These are phyloP conservation scores for Phialemoniopsis sp. DNA, from an alignment of 2,329 filamentous ascomycete species.

Conservation along the genomic window DNA sequence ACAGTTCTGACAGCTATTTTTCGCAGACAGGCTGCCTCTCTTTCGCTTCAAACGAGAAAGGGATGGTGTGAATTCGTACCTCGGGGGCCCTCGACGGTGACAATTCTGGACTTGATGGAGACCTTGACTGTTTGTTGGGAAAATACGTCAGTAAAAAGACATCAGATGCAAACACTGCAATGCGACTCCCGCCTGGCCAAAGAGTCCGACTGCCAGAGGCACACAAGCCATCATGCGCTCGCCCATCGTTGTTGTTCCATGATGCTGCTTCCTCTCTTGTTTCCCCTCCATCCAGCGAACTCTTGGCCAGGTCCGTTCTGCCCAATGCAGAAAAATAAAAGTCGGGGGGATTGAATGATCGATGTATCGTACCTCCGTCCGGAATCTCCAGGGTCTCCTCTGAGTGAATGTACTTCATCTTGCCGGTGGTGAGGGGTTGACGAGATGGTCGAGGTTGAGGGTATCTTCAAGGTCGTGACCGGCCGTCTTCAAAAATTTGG, in stretches of 20 bases:
- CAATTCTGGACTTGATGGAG: constrained; percentile 91
- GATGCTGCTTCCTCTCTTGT: no score
- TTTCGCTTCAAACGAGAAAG: background rate
- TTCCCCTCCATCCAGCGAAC: background rate
- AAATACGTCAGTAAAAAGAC: constrained; percentile 24
- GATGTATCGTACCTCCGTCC: constrained; percentile 75
- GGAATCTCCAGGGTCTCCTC: constrained; percentile 93
- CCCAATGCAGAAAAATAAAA: constrained; percentile 2
- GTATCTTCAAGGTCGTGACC: constrained; percentile 3
- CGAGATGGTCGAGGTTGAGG: constrained; percentile 6
- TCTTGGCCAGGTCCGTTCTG: constrained; percentile 6
- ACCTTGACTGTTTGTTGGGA: constrained; percentile 74
- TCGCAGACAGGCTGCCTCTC: background rate
- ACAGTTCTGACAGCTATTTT: background rate
- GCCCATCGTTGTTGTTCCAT: no score
- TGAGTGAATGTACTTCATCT: constrained; percentile 99
- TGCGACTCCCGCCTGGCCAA: no score
- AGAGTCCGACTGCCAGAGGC: no score
- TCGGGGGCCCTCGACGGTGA: constrained; percentile 96
- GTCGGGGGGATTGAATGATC: constrained; percentile 11
- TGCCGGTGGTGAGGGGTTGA: constrained; percentile 50
- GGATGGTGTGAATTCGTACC: constrained; percentile 46
- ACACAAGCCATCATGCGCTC: no score
- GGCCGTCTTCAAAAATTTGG: background rate
- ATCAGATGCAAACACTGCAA: constrained; percentile 4